Base-by-base conservation (phyloP, 257 asterid species). In the Nicotiana undulata region DNA sequence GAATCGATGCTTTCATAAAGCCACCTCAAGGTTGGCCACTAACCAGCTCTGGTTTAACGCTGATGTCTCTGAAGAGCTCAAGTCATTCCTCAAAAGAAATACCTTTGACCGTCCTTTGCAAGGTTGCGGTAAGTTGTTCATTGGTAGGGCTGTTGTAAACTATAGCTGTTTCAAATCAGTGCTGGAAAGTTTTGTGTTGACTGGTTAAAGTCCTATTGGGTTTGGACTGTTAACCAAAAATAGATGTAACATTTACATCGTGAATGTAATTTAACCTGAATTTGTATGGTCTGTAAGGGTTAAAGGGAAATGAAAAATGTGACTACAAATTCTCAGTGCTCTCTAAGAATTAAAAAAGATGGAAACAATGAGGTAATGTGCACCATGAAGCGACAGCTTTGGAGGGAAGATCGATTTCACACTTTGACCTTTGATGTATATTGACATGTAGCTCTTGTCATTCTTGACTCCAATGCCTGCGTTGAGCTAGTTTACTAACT, bases 11-110 rank as follows among this genome's bases (percentile, higher is more conserved):
- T 85, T 88, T 90, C 87, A 84, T 95, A 80, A 93, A 90, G 85
- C 84, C 90, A 72, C 88, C 96, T 88, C 97, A 88, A 77, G 96
- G 97, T 76, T 95, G 99, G 99, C 99, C 99, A n/a, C 58, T 91
- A 20, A 86, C 86, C 66, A 86, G 87, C 81, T 80, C 82, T 60
- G 84, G 88, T n/a, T 84, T 95, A 90, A 90, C 86, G 85, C 84
- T 95, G 82, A 40, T 86, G 64, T 88, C 96, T 3, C 96, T 95
- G 77, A 91, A 92, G 88, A 89, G 92, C 88, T 83, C 96, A 18
- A 90, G 85, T 85, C 91, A 86, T 82, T 59, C 83, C 80, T 86
- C 92, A 7, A 88, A 90, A 82, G 93, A 91, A 83, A 85, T 90
- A 76, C 87, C 96, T 32, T 81, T 89, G 89, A 88, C 93, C 87